Percentiles rank a stretch among this genome's conserved stretches.
phyloP scores from a whole-genome alignment of 768 basidiomycete genomes.

The Auricularia sp. region DNA sequence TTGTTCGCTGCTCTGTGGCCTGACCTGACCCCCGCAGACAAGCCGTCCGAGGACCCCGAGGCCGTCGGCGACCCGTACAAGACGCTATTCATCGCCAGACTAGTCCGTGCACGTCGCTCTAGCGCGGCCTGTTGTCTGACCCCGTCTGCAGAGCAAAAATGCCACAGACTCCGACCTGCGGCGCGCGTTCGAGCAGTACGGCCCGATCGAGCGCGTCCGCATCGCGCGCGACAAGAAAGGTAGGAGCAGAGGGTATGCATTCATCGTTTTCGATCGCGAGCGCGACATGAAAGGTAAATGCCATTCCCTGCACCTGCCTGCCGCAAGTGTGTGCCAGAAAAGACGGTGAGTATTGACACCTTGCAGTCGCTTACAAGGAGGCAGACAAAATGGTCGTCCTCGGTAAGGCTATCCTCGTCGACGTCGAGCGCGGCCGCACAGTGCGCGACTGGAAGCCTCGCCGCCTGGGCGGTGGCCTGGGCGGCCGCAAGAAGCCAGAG shows the following conservation, averaged over 20 bases:
- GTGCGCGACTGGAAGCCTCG: slow-evolving; percentile 98
- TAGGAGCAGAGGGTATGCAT: slow-evolving; percentile 86
- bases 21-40: slow-evolving; percentile 43
- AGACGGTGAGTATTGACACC: slow-evolving; percentile 6
- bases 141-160: slow-evolving; percentile 60
- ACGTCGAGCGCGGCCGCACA: slow-evolving; percentile 95
- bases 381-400: slow-evolving; percentile 94
- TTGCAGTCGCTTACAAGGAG: slow-evolving; percentile 88
- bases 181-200: slow-evolving; percentile 92
- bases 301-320: slow-evolving; percentile 10
- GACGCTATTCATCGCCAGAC: slow-evolving; percentile 88
- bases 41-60: slow-evolving; percentile 83
- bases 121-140: slow-evolving; percentile 8
- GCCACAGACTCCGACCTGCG: slow-evolving; percentile 88
- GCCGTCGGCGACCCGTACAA: slow-evolving; percentile 97
- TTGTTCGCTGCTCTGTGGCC: neutral
- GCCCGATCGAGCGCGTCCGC: slow-evolving; percentile 86
- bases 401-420: slow-evolving; percentile 92
- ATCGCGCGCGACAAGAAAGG: slow-evolving; percentile 87
- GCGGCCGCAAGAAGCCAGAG: slow-evolving; percentile 46
- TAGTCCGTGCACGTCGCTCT: slow-evolving; percentile 40
- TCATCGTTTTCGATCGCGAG: slow-evolving; percentile 95
- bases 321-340: neutral
- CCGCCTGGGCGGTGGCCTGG: slow-evolving; percentile 93
- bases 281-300: slow-evolving; percentile 94